Evolutionary conservation across 1,284 basidiomycete genomes (phyloP), one percentile per base, ranked within the genome.

Genomic region (Moniliophthora roreri): DNA sequence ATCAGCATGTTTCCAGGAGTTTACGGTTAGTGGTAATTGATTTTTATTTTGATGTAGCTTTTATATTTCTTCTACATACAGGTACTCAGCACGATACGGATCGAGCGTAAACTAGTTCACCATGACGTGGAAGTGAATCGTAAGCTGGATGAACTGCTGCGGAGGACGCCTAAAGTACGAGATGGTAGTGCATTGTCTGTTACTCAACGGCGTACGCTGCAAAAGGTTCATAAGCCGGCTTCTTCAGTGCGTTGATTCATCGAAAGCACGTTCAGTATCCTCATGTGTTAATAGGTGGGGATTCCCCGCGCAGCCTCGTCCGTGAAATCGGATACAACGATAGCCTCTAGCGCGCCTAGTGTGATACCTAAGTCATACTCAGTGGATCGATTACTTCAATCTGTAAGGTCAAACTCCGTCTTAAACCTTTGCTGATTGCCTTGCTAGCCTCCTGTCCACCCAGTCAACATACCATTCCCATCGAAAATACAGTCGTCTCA

Each of bases 131-230:
- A 55, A 39, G 51, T 58, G 18, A 58, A 58, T 41, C 42, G 51
- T 15, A 58, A 58, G 48, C 38, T 58, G 16, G 56, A 58, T 26
- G 56, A 58, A 41, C 39, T 58, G 15, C 28, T 58, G 16, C 53
- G 41, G 37, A 48, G 53, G 26, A 38, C 24, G 18, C 35, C 50
- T 44, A 41, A 35, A 35, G 34, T n/a, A 24, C 52, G 34, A 32
- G 35, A 34, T 11, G 7, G 11, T 13, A 41, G 15, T 11, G 28
- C 13, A 41, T 24, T 21, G n/a, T 32, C 52, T 26, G 16, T 48
- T 15, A 32, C 52, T 16, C 24, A n/a, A 9, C 4, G 15, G n/a
- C 23, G 44, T n/a, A n/a, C 28, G 15, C 23, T 46, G 11, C 44
- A 28, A 16, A 46, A 46, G 24, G 18, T 16, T n/a, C 44, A 24